Conservation (phyloP, 495 filamentous ascomycete genomes). For the Penicillium nucicola region DNA sequence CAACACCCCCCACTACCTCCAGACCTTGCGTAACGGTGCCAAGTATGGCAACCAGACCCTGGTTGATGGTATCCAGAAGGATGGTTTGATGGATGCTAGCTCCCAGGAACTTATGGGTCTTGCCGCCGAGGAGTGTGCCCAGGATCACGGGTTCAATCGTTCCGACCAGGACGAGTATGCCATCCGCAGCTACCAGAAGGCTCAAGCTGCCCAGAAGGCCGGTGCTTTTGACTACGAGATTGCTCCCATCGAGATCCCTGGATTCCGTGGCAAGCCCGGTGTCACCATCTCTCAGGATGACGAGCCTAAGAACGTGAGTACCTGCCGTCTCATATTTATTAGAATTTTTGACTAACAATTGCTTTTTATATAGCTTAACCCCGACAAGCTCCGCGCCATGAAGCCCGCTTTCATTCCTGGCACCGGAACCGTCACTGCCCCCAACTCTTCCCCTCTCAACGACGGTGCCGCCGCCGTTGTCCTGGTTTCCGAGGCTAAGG, state of each 20-base stretch:
- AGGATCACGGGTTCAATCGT: slow-evolving; percentile 75
- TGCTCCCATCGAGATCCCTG: slow-evolving; percentile 80
- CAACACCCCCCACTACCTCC: slow-evolving; percentile 95
- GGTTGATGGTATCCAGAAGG: slow-evolving; percentile 86
- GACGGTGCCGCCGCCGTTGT: slow-evolving; percentile 90
- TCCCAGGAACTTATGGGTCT: slow-evolving; percentile 94
- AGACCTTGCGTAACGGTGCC: slow-evolving; percentile 72
- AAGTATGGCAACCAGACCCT: slow-evolving; percentile 88
- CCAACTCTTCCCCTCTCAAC: slow-evolving; percentile 93
- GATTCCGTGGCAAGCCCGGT: slow-evolving; percentile 84
- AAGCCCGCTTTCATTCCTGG: slow-evolving; percentile 82
- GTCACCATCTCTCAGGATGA: slow-evolving; percentile 82
- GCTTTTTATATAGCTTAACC: slow-evolving; percentile 63
- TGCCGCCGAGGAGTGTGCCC: slow-evolving; percentile 84
- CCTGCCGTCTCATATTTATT: neutral
- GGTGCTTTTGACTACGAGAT: slow-evolving; percentile 85
- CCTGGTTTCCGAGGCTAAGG: slow-evolving; percentile 82
- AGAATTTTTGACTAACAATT: slow-evolving; percentile 10
- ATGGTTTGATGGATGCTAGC: slow-evolving; percentile 86
- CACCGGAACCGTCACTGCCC: slow-evolving; percentile 87
- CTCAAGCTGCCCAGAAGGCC: slow-evolving; percentile 74
- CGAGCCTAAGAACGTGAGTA: slow-evolving; percentile 81
- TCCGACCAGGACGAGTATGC: slow-evolving; percentile 91
- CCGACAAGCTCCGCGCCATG: slow-evolving; percentile 80
- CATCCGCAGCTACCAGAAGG: slow-evolving; percentile 86